Base-by-base conservation (phyloP, 441 rosid species). In the Syzygium syzygioides region DNA sequence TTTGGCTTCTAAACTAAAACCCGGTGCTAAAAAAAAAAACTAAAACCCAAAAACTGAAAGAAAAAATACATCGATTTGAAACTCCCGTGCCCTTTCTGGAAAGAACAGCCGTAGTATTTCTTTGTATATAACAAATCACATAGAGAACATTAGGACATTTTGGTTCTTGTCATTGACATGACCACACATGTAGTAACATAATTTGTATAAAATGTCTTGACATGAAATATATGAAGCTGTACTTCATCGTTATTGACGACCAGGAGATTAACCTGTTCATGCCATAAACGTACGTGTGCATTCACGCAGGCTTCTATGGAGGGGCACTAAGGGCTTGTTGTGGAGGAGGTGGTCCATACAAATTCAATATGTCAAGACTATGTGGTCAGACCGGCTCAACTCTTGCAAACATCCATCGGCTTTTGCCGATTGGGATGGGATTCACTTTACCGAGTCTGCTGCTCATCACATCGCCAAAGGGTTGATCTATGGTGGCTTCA, bases 321-420 rank as follows among this genome's bases (percentile, higher is more conserved):
- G 94, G 96, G 37, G 89, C 92, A 4, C 87, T 92, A 55, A 91
- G 28, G 66, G 96, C 96, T 48, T 96, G 97, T 68, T 96, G 97
- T 87, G 98, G 98, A 88, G 95, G 94, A 32, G 95, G 95, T 57
- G 97, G 98, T 45, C 96, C 94, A 15, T 95, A 95, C 91, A 94
- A 96, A 52, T 95, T 91, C 89, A 95, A 94, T 59, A 88, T 88
- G 62, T 91, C 93, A 9, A 93, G 92, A 12, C 80, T 88, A n/a
- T 96, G 98, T 41, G 45, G 45, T 41, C 45, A 41, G 45, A 41
- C 45, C 45, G 45, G 45, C 45, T 41, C 45, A 41, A 41, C 45
- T 41, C 45, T 41, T 41, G 6, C 6, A 41, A 41, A 41, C 41
- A 37, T 37, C 41, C 41, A 4, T 37, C 41, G 41, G 41, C 41